These are phyloP conservation scores for Exophiala sp. DNA, from an alignment of 2,329 filamentous ascomycete genomes.

Conservation along the genomic window DNA sequence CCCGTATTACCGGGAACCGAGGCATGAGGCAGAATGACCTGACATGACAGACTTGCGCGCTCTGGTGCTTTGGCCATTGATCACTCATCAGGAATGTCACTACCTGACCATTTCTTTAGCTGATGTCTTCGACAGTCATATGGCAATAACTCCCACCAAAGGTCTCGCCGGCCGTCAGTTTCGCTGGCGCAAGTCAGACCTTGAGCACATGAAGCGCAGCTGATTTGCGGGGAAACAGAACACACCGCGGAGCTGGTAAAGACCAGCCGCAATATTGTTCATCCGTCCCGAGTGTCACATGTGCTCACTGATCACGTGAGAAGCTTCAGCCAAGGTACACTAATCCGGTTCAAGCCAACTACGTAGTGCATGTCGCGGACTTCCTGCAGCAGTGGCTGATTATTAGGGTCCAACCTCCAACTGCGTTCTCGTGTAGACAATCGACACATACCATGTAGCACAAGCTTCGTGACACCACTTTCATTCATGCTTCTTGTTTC, in stretches of 20 bases:
- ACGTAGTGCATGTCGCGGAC: not conserved
- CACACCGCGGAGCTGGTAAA: no score
- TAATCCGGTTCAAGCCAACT: not conserved
- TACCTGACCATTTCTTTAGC: no score
- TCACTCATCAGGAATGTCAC: not conserved
- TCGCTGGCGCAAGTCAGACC: no score
- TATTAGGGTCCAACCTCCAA: no score
- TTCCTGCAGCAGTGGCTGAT: no score
- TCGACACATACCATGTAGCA: not conserved
- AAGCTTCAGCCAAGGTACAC: not conserved
- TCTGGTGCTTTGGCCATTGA: not conserved
- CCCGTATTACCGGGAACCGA: constrained; percentile 14
- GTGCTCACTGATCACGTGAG: not conserved
- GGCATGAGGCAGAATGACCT: constrained; percentile 29
- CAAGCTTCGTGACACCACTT: not conserved
- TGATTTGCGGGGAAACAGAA: no score
- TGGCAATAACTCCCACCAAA: no score
- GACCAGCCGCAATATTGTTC: no score
- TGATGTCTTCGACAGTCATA: no score
- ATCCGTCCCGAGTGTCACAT: no score
- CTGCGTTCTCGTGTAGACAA: not conserved
- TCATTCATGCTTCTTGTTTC: not conserved
- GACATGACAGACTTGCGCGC: not conserved
- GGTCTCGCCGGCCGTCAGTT: no score
- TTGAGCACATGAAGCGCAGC: no score